Base-by-base conservation (phyloP, 2,329 filamentous ascomycete genomes). In the Penicillium sp. region DNA sequence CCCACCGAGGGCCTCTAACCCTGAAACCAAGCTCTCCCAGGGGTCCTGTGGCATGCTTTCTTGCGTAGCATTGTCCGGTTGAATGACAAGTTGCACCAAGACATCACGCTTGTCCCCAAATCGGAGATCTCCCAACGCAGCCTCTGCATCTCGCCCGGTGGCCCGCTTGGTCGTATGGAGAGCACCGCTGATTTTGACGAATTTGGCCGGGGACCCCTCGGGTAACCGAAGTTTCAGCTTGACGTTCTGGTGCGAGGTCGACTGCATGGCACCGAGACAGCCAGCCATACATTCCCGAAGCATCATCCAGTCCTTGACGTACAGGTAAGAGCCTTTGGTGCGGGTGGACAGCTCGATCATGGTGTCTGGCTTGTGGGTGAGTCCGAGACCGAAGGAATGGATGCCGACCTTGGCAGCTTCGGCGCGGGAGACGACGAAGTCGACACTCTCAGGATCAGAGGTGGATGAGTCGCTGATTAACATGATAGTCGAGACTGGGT, bases 291-390 rank as follows among this genome's bases (percentile, higher is more conserved):
- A 97, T 68, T 98, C 93, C 27, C 93, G 85, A 33, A 98, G 79
- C 91, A 97, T 98, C 91, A 97, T 97, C 93, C 93, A 98, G 68
- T 98, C 93, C 72, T 97, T 98, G 58, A 98, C 90, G 62, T 97
- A 98, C 1, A 90, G 94, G 65, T 97, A 98, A 1, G 90, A 94
- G 4, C 90, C 93, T 73, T 97, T 98, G 3, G 93, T 98, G 51
- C 90, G 81, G 5, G 88, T 93, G 0, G 93, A 97, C 9, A 98
- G 76, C 70, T 97, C 91, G 54, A 98, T 95, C 90, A 98, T 95
- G 1, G 90, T 96, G 65, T 98, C 93, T 4, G 93, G 93, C 71
- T 97, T 97, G 71, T 98, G 93, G 0, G 91, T 97, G 75, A 96
- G 83, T 44, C 93, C 93, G 13, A 98, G 79, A 32, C 93, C 93